Conservation (phyloP, 805 yeast species). For the Candida montana region DNA sequence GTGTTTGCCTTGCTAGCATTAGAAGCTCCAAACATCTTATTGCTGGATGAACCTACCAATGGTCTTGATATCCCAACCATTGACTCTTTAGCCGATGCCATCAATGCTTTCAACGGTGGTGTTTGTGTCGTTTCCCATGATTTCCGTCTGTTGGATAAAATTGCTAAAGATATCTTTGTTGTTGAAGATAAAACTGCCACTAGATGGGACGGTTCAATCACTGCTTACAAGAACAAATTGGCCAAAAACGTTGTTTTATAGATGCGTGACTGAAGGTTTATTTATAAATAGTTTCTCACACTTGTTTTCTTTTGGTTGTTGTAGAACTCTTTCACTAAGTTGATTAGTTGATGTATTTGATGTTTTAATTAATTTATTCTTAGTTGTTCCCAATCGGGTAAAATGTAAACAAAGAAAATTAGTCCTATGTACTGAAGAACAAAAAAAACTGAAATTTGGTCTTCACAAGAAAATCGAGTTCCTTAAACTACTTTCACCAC, state of each 20-base stretch:
- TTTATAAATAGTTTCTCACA: not conserved
- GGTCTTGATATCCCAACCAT: slow-evolving; percentile 98
- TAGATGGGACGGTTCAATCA: slow-evolving; percentile 90
- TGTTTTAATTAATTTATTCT: no score
- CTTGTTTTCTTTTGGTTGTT: no score
- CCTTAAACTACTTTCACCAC: no score
- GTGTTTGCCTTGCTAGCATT: slow-evolving; percentile 94
- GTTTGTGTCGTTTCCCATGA: slow-evolving; percentile 98
- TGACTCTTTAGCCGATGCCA: slow-evolving; percentile 96
- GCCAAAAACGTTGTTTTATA: slow-evolving; percentile 83
- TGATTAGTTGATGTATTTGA: no score
- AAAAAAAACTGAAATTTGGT: no score
- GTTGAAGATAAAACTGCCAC: slow-evolving; percentile 95
- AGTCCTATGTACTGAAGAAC: not conserved
- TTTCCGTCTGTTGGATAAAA: slow-evolving; percentile 94
- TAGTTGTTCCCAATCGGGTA: slow-evolving; percentile 10
- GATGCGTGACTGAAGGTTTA: slow-evolving; percentile 10
- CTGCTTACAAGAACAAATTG: slow-evolving; percentile 89
- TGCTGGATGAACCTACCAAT: slow-evolving; percentile 99
- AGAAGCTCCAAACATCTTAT: slow-evolving; percentile 89
- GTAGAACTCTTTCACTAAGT: no score
- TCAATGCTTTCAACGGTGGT: slow-evolving; percentile 93
- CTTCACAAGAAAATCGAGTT: no score
- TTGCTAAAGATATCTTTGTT: slow-evolving; percentile 95
- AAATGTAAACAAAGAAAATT: slow-evolving; percentile 11